These are phyloP conservation scores for Hortiboletus flavorubellus DNA, from an alignment of 768 basidiomycete genomes.

Conservation along the genomic window DNA sequence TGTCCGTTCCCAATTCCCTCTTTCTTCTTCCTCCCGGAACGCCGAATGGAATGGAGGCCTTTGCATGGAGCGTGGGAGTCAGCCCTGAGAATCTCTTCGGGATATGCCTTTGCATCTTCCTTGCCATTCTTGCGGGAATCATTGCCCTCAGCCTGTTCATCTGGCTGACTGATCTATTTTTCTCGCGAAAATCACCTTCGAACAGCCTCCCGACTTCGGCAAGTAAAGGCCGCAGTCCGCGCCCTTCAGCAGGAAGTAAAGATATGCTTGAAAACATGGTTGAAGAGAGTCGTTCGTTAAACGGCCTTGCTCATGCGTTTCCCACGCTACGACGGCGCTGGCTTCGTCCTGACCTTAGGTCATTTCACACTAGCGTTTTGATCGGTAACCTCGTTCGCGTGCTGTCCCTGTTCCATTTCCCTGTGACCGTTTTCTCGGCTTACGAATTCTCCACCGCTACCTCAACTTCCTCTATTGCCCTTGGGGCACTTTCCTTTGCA, in stretches of 20 bases:
- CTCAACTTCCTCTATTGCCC: constrained; percentile 59
- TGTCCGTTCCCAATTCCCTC: constrained; percentile 63
- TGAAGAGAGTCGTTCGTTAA: constrained; percentile 32
- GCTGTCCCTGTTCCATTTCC: constrained; percentile 90
- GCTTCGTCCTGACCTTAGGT: constrained; percentile 56
- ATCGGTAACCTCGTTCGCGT: constrained; percentile 92
- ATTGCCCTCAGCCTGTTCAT: constrained; percentile 65
- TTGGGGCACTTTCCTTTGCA: constrained; percentile 80
- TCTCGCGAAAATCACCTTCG: constrained; percentile 25
- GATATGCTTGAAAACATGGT: constrained; percentile 42
- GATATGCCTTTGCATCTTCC: constrained; percentile 79
- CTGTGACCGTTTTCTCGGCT: constrained; percentile 86
- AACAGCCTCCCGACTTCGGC: constrained; percentile 17
- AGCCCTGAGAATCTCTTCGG: constrained; percentile 79
- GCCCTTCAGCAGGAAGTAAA: constrained; percentile 46
- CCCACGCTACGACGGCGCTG: constrained; percentile 31
- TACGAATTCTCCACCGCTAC: constrained; percentile 52
- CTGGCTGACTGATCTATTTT: constrained; percentile 66
- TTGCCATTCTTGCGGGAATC: constrained; percentile 71
- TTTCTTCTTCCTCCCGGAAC: constrained; percentile 67
- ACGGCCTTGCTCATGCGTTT: constrained; percentile 20
- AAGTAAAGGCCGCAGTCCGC: constrained; percentile 36
- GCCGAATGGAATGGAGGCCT: constrained; percentile 67
- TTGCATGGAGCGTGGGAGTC: constrained; percentile 82
- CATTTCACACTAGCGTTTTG: constrained; percentile 77